Evolutionary conservation across 2,329 filamentous ascomycete species (phyloP).

Genomic region (Beauveria scarabaeidicola): DNA sequence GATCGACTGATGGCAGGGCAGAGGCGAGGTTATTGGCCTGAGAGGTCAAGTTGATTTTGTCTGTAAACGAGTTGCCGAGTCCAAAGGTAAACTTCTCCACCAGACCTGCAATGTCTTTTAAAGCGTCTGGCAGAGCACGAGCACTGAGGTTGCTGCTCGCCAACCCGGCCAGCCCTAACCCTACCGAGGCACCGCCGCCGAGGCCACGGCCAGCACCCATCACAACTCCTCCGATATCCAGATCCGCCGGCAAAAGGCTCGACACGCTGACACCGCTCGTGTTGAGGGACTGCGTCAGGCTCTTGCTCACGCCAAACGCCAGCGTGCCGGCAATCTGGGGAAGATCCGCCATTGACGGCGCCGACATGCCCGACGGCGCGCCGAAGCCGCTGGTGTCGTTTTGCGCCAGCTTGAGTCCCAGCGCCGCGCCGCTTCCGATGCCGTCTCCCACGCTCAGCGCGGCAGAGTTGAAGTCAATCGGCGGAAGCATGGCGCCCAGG

Average conservation of each 20-base stretch:
- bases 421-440: background rate
- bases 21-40: conserved; percentile 6
- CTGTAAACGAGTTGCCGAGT: conserved; percentile 1
- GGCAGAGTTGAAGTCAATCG: background rate
- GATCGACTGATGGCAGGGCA: conserved; percentile 7
- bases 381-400: background rate
- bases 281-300: background rate
- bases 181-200: background rate
- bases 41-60: conserved; percentile 6
- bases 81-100: conserved; percentile 4
- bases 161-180: background rate
- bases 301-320: conserved; percentile 4
- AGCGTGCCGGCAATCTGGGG: background rate
- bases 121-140: background rate
- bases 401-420: background rate
- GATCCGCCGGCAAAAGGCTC: background rate
- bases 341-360: background rate
- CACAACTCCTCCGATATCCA: background rate
- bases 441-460: conserved; percentile 3
- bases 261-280: background rate
- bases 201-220: conserved; percentile 1
- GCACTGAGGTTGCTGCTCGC: background rate
- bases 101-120: background rate
- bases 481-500: background rate
- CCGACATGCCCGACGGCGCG: background rate